Percentiles rank a stretch among this genome's conserved stretches.
Conservation (phyloP, 2,329 filamentous ascomycete species). For the Colletotrichum eremochloae region DNA sequence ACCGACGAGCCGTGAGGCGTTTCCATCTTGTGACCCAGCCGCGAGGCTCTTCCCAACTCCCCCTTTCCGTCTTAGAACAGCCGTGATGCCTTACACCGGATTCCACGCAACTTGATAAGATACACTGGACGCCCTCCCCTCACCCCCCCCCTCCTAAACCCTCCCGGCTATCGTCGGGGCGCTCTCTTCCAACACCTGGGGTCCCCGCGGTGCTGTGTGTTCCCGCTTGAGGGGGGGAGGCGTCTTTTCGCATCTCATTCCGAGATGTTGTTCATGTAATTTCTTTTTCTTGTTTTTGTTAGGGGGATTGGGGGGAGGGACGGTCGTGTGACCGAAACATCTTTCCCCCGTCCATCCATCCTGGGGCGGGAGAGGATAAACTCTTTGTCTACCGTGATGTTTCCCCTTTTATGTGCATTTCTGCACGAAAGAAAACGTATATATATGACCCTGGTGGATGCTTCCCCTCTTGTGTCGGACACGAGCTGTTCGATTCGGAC, state of each 20-base stretch:
- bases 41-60: conserved; percentile 49
- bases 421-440: conserved; percentile 23
- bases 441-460: neutral
- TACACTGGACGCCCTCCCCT: neutral
- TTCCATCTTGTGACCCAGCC: conserved; percentile 53
- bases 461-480: too few relatives aligned
- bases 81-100: neutral
- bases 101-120: neutral
- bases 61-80: conserved; percentile 43
- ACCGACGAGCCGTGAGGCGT: conserved; percentile 54
- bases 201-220: conserved; percentile 41
- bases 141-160: conserved; percentile 1
- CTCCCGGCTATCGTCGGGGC: conserved; percentile 15
- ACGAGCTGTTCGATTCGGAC: too few relatives aligned
- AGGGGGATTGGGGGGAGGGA: neutral
- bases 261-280: conserved; percentile 25
- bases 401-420: neutral
- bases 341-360: conserved; percentile 3
- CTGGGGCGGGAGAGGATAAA: conserved; percentile 6
- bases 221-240: conserved; percentile 28
- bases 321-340: conserved; percentile 44
- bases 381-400: neutral
- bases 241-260: neutral
- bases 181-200: neutral
- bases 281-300: neutral